Evolutionary conservation across 2,329 filamentous ascomycete genomes (phyloP), one percentile per base, ranked within the genome.

Genomic region (Clonostachys chloroleuca): DNA sequence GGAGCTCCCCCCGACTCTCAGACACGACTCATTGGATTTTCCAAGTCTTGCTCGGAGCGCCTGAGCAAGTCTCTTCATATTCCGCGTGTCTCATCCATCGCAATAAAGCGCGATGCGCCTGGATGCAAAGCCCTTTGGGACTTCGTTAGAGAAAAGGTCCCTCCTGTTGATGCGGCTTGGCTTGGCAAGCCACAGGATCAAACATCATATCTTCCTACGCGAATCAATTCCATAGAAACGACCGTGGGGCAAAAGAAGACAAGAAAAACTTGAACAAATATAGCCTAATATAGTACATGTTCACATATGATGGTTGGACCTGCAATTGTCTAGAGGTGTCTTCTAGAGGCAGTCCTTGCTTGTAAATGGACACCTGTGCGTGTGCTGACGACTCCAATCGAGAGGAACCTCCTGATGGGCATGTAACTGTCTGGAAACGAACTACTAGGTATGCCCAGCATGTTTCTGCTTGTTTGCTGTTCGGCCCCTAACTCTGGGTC

Each of bases 71-170:
- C 73, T 17, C 68, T 89, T 5, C 78, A 78, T 3, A 71, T 89
- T 10, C 80, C 83, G 1, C 74, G 83, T 34, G 82, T 83, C 1
- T 86, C 84, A 2, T 81, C 83, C 18, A 66, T 90, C 34, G 86
- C 77, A 1, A 60, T 90, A 7, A 62, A 72, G 17, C 68, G 70
- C 7, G 74, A 68, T 36, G 81, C 84, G 1, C 81, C 83, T 0
- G 75, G 78, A 40, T 72, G 78, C 0, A 72, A 72, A 44, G 72
- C 77, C 2, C 60, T 90, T 10, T 59, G 84, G 20, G 72, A 81
- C 5, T 79, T 82, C 53, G 73, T 82, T 2, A 63, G 70, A 33
- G 65, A 73, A 35, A 67, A 70, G 47, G 79, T 88, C 2, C 62
- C 70, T 2, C 61, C 71, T 2, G 66, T 85, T 20, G 66, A 78